A percentile compares a stretch with the other conserved stretches of the same genome.
These are phyloP conservation scores for Blastocystis sp. DNA, from an alignment of 352 stramenopile genomes.

Conservation along the genomic window DNA sequence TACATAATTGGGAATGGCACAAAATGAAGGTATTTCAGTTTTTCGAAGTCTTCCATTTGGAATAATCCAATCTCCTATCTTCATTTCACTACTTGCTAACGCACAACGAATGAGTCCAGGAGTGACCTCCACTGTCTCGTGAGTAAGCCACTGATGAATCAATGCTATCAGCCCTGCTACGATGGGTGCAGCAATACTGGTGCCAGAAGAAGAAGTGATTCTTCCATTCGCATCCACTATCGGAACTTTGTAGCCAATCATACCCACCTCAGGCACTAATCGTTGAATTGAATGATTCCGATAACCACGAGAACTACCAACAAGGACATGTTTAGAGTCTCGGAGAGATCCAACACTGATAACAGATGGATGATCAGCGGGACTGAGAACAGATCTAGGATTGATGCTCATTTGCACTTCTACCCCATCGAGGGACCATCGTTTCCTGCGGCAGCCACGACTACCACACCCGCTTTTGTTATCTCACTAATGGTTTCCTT, in stretches of 20 bases:
- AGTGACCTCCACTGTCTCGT: background rate
- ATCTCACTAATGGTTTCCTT: background rate
- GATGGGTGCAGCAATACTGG: background rate
- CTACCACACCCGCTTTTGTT: background rate
- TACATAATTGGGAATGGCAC: background rate
- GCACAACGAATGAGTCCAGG: background rate
- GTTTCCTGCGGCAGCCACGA: background rate
- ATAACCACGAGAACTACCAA: background rate
- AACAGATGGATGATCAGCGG: background rate
- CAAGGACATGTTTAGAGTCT: background rate
- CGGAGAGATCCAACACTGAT: background rate
- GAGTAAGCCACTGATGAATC: background rate
- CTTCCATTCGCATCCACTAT: background rate
- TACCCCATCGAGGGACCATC: conserved; percentile 1
- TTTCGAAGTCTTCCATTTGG: background rate
- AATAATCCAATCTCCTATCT: background rate
- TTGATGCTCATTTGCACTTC: background rate
- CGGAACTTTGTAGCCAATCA: background rate
- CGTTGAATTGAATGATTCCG: background rate
- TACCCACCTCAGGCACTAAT: background rate
- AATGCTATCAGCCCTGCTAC: background rate
- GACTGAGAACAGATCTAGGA: background rate
- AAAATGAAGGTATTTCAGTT: no score
- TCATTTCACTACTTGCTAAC: background rate
- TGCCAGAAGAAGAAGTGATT: background rate